Evolutionary conservation across 2,329 filamentous ascomycete species (phyloP), one percentile per base, ranked within the genome.

Genomic region (Aspergillus floridensis): DNA sequence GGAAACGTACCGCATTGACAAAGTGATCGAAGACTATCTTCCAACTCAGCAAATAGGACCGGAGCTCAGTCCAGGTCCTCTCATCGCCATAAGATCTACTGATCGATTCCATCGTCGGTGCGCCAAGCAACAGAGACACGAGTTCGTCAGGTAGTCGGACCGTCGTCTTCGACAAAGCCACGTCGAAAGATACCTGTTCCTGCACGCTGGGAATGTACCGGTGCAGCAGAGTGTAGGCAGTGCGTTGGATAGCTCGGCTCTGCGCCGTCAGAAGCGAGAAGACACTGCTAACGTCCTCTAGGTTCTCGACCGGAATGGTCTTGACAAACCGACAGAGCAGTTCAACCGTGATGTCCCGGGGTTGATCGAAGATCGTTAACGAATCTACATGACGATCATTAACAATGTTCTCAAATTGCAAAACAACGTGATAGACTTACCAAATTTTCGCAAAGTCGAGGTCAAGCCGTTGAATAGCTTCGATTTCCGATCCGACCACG

Each of bases 1-100:
- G 6, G 51, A 53, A 53, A 64, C 72, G 63, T 78, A 83, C 81
- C 12, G 92, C 87, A 21, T 87, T 86, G 19, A 82, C 80, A 70
- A 93, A 96, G 49, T 93, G 88, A 66, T 96, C 92, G 70, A 96
- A 98, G 0, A 97, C 83, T 1, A 98, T 81, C 63, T 91, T 86
- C 95, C 95, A 99, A 11, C 91, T 90, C 29, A 96, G 80, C 2
- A 99, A 81, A 69, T 97, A 99, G 10, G 88, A 86, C 55, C 92
- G 86, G 51, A 96, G 80, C 0, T 84, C 71, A 0, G 86, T 79
- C 11, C 92, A 92, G 67, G 93, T 89, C 35, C 72, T 79, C 16
- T 84, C 80, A 5, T 87, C 82, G 22, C 92, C 86, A 38, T 83
- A 80, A 8, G 88, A 84, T 50, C 90, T 86, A 0, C 84, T 81